phyloP scores from a whole-genome alignment of 2,329 filamentous ascomycete species.

The Myriosclerotinia duriaeana region DNA sequence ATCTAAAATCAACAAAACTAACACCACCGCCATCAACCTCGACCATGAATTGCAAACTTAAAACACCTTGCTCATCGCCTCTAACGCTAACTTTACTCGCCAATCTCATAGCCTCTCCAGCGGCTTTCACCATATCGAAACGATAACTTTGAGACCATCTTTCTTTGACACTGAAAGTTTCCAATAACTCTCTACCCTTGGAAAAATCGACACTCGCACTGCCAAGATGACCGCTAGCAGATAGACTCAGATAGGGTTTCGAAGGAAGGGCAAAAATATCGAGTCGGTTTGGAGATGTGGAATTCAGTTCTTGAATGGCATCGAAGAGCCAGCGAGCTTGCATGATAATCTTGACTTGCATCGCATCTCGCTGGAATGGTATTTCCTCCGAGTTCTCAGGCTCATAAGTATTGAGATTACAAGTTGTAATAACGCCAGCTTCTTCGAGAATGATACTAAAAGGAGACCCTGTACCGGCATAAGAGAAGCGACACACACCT shows the following conservation, averaged over 20 bases:
- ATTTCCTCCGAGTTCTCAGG: slow-evolving; percentile 75
- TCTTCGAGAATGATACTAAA: slow-evolving; percentile 86
- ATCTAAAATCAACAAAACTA: slow-evolving; percentile 80
- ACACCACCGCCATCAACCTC: slow-evolving; percentile 70
- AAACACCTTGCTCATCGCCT: slow-evolving; percentile 82
- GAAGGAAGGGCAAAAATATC: slow-evolving; percentile 60
- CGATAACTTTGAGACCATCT: slow-evolving; percentile 73
- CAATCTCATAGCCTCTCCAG: slow-evolving; percentile 86
- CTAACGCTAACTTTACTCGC: slow-evolving; percentile 90
- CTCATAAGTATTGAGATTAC: slow-evolving; percentile 85
- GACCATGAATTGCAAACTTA: slow-evolving; percentile 96
- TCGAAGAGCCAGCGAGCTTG: slow-evolving; percentile 71
- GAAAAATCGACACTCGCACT: slow-evolving; percentile 67
- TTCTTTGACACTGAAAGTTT: slow-evolving; percentile 67
- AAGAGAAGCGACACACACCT: slow-evolving; percentile 82
- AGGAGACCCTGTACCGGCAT: slow-evolving; percentile 70
- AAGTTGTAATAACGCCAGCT: slow-evolving; percentile 81
- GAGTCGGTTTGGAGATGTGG: slow-evolving; percentile 65
- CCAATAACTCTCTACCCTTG: slow-evolving; percentile 64
- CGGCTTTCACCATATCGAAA: slow-evolving; percentile 81
- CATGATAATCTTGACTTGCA: slow-evolving; percentile 95
- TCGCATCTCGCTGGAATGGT: slow-evolving; percentile 76
- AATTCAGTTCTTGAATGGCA: slow-evolving; percentile 65
- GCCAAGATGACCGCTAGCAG: slow-evolving; percentile 60
- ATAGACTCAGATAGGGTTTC: slow-evolving; percentile 72